These are phyloP conservation scores for Ogataea angusta DNA, from an alignment of 805 yeast species.

Conservation along the genomic window DNA sequence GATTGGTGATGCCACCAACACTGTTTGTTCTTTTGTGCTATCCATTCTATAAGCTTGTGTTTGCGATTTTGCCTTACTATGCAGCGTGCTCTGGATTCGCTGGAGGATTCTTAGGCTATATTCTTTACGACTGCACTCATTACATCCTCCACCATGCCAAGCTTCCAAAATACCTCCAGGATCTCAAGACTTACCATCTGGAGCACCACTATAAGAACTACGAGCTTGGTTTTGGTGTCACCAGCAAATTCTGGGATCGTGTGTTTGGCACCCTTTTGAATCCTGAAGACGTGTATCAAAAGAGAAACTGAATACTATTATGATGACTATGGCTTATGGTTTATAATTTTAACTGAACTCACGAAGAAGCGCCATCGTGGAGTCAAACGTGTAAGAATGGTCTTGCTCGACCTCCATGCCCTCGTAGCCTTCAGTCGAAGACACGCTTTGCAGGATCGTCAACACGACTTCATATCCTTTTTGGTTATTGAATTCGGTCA, in stretches of 20 bases:
- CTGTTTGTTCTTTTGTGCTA: slow-evolving; percentile 65
- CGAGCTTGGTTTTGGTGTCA: slow-evolving; percentile 95
- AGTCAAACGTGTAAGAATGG: slow-evolving; percentile 12
- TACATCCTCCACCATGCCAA: slow-evolving; percentile 87
- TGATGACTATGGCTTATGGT: slow-evolving; percentile 4
- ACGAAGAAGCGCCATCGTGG: slow-evolving; percentile 17
- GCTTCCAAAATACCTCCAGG: slow-evolving; percentile 74
- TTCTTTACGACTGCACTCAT: slow-evolving; percentile 90
- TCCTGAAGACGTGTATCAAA: slow-evolving; percentile 42
- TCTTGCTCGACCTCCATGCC: slow-evolving; percentile 6
- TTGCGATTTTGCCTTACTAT: slow-evolving; percentile 71
- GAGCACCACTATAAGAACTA: slow-evolving; percentile 98
- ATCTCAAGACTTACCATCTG: slow-evolving; percentile 83
- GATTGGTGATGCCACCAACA: slow-evolving; percentile 97
- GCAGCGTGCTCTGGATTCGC: slow-evolving; percentile 91
- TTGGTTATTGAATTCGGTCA: slow-evolving; percentile 9
- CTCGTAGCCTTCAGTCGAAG: background rate
- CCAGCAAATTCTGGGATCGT: slow-evolving; percentile 89
- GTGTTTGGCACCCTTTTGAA: slow-evolving; percentile 81
- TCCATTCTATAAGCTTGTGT: slow-evolving; percentile 81
- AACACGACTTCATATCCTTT: slow-evolving; percentile 18
- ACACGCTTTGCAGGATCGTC: slow-evolving; percentile 10
- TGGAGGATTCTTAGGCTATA: slow-evolving; percentile 94
- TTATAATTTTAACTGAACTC: slow-evolving; percentile 4
- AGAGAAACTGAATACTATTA: slow-evolving; percentile 28